These are phyloP conservation scores for Talaromyces sp. DNA, from an alignment of 2,329 filamentous ascomycete species.

Conservation along the genomic window DNA sequence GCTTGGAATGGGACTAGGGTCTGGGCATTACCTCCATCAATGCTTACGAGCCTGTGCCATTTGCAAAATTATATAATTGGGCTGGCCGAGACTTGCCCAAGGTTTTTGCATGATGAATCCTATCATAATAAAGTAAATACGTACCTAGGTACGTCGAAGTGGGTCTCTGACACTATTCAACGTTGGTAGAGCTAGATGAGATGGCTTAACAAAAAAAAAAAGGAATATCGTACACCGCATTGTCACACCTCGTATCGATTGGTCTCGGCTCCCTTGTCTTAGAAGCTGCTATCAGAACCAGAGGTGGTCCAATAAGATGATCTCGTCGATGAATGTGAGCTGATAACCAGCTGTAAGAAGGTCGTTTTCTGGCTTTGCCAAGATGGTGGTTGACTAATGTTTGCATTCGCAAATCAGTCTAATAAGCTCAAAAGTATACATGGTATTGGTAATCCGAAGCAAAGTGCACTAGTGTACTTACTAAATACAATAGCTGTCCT, in stretches of 20 bases:
- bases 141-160: not conserved
- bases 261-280: not conserved
- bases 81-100: not conserved
- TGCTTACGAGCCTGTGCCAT: not conserved
- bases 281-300: not conserved
- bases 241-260: not conserved
- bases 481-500: too few relatives aligned
- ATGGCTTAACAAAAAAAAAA: not conserved
- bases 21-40: slow-evolving; percentile 2
- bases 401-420: too few relatives aligned
- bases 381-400: not conserved
- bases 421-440: too few relatives aligned
- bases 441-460: too few relatives aligned
- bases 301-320: not conserved
- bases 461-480: too few relatives aligned
- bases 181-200: not conserved
- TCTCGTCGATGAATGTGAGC: not conserved
- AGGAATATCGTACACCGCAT: not conserved
- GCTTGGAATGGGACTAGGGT: slow-evolving; percentile 9
- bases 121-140: not conserved
- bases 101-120: not conserved
- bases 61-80: not conserved
- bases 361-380: not conserved
- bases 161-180: not conserved
- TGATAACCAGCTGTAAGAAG: not conserved